These are phyloP conservation scores for Trichopus zeylanicus DNA, from an alignment of 116 monocot species.

Conservation along the genomic window DNA sequence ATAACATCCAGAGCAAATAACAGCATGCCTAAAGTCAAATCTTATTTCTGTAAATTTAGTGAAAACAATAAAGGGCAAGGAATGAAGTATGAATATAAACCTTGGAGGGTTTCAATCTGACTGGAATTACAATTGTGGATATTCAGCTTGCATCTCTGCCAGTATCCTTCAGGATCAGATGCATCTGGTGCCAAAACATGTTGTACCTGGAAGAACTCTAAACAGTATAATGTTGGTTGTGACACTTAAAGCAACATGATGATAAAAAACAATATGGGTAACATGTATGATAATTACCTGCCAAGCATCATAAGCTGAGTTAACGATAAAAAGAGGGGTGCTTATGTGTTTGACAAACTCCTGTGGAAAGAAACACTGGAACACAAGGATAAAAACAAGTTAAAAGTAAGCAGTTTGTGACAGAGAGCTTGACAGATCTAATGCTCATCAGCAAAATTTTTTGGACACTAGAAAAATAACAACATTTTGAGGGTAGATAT, in stretches of 20 bases:
- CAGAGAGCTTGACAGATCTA: no score
- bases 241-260: neutral
- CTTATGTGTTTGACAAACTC: neutral
- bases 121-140: constrained; percentile 12
- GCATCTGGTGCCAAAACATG: neutral
- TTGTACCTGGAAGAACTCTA: neutral
- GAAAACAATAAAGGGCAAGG: neutral
- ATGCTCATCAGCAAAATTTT: no score
- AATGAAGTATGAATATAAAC: constrained; percentile 12
- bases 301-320: constrained; percentile 58
- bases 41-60: neutral
- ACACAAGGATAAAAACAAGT: neutral
- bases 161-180: neutral
- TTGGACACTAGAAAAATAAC: no score
- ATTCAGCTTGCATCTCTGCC: constrained; percentile 10
- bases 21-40: neutral
- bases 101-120: constrained; percentile 58
- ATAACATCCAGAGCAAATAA: neutral
- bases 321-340: neutral
- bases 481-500: no score
- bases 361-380: constrained; percentile 5
- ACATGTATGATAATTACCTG: neutral
- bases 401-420: neutral
- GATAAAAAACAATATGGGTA: neutral
- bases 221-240: neutral